Base-by-base conservation (phyloP, 1,284 basidiomycete species). In the Ceratobasidium sp. region DNA sequence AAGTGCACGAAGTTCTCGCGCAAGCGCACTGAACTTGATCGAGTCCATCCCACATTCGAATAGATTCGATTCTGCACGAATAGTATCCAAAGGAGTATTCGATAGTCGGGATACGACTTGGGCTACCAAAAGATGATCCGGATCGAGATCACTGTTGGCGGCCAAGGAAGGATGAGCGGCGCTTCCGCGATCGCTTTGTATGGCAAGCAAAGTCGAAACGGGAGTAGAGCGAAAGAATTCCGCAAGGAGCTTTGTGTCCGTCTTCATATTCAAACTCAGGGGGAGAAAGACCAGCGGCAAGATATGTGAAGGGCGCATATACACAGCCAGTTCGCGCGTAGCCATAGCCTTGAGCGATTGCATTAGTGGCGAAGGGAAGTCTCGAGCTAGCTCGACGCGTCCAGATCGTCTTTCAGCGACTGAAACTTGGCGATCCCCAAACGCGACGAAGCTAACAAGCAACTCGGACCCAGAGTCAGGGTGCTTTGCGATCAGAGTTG, bases 291-390 rank as follows among this genome's bases (percentile, higher is more conserved):
- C 82, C 23, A 88, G 82, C 5, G 87, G 86, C 49, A 89, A 83
- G 75, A 88, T 84, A 79, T 88, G 87, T 74, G 86, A 85, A 15
- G 87, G 87, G 10, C 87, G 84, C 87, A 89, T 88, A 77, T 88
- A 88, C 73, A 84, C 86, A 8, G 88, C 85, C 0, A 88, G 82
- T 79, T 87, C 86, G 76, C 54, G 86, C 84, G 79, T 85, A 87
- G 26, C 83, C 83, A 17, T 69, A 77, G 53, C 58, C 63, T 82
- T 83, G 66, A 88, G 84, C 35, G 79, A 76, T 31, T 80, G 81
- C 65, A 87, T 78, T 20, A 87, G 79, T 0, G 82, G 82, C 10
- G 77, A 66, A 7, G 84, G 82, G 85, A 83, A 58, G n/a, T 60
- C n/a, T 76, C 0, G 28, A 82, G 66, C 20, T 85, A 68, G 3